Evolutionary conservation across 805 yeast genomes (phyloP).

Genomic region (Metschnikowia hibisci): DNA sequence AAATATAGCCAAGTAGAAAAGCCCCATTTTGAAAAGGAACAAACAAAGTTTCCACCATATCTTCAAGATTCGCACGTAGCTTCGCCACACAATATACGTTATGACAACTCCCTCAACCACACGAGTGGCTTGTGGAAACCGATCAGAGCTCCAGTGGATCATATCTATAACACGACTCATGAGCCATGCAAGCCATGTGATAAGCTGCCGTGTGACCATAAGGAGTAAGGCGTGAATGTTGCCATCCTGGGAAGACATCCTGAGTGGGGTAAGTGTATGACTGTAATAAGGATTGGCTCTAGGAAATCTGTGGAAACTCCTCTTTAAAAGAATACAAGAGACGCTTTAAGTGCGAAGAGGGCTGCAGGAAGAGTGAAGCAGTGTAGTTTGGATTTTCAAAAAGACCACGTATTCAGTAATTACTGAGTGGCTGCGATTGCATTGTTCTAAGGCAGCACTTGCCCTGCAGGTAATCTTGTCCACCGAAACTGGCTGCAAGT

Average conservation of each 20-base stretch:
- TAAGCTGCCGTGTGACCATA: neutral
- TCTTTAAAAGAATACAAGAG: too few relatives aligned
- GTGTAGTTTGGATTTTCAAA: too few relatives aligned
- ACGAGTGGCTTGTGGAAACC: slow-evolving; percentile 10
- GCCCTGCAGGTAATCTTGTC: too few relatives aligned
- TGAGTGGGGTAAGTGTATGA: neutral
- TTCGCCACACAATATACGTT: slow-evolving; percentile 9
- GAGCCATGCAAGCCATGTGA: neutral
- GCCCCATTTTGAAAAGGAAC: slow-evolving; percentile 7
- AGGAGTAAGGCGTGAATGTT: slow-evolving; percentile 2
- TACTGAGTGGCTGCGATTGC: too few relatives aligned
- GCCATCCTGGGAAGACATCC: slow-evolving; percentile 7
- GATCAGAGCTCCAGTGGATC: neutral
- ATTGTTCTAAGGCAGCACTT: too few relatives aligned
- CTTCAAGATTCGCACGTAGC: slow-evolving; percentile 9
- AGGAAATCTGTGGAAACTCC: too few relatives aligned
- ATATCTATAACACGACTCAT: neutral
- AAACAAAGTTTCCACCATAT: slow-evolving; percentile 13
- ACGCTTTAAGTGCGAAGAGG: too few relatives aligned
- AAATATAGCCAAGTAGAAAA: slow-evolving; percentile 1
- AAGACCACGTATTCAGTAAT: too few relatives aligned
- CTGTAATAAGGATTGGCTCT: too few relatives aligned
- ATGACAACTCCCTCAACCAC: slow-evolving; percentile 4
- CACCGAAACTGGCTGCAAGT: too few relatives aligned
- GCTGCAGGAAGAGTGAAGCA: too few relatives aligned